A percentile compares a stretch with the other conserved stretches of the same genome.
phyloP scores from a whole-genome alignment of 352 stramenopile genomes.

The Globisporangium sylvaticum region DNA sequence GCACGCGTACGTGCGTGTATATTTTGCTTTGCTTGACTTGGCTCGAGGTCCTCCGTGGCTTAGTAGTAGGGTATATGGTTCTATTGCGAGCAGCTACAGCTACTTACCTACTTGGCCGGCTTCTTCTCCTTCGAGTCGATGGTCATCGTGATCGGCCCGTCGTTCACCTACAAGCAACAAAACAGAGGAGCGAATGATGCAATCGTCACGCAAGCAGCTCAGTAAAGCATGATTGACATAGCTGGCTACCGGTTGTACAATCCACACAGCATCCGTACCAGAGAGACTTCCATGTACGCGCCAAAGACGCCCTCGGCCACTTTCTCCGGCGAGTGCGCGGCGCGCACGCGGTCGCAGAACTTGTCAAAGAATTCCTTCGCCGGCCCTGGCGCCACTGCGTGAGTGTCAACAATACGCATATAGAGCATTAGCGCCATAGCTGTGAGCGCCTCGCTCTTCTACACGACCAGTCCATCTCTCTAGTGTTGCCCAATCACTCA shows the following conservation, averaged over 20 bases:
- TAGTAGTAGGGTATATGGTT: background rate
- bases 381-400: conserved; percentile 51
- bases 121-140: conserved; percentile 77
- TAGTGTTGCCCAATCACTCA: no score
- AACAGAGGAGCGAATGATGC: background rate
- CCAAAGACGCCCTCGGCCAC: conserved; percentile 78
- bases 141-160: conserved; percentile 78
- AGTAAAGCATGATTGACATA: background rate
- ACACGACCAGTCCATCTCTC: no score
- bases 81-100: background rate
- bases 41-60: background rate
- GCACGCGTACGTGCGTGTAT: background rate
- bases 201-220: background rate
- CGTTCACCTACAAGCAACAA: conserved; percentile 52
- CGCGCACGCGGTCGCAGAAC: conserved; percentile 66
- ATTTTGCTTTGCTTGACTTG: background rate
- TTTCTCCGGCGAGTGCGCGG: conserved; percentile 53
- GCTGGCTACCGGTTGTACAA: background rate
- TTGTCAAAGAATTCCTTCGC: conserved; percentile 76
- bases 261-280: conserved; percentile 35
- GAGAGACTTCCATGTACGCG: conserved; percentile 84
- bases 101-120: conserved; percentile 4
- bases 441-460: no score
- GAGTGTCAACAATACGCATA: background rate
- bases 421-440: no score